Evolutionary conservation across 306 rosid species (phyloP), one percentile per base, ranked within the genome.

Genomic region (Argentina anserina): DNA sequence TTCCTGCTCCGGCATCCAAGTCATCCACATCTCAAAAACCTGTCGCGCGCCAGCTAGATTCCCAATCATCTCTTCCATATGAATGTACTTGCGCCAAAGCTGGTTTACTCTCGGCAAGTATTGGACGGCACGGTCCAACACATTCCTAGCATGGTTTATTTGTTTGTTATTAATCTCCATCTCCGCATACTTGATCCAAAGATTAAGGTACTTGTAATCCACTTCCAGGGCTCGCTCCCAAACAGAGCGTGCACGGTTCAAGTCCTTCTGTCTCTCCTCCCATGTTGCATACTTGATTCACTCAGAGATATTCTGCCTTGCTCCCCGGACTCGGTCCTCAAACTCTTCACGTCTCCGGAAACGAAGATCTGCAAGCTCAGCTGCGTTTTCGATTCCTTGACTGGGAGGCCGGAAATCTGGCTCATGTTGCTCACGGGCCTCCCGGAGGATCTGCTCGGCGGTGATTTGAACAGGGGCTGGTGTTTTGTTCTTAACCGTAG

Each of bases 101-200:
- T 86, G 97, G 49, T 87, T 90, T 6, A 79, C 86, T 59, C 97
- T 75, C 0, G 97, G 97, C 49, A 91, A 79, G 8, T 80, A 87
- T 3, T 86, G 70, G 1, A 91, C 96, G 0, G 96, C 97, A 0
- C 97, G 84, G 72, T 91, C 90, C 97, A 90, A 89, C 7, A 92
- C 93, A 50, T 90, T 90, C 77, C 93, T 68, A 0, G 97, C 97
- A 68, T 84, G 91, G 73, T 89, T 81, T 9, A 86, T 78, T 72
- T 84, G 81, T 70, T 85, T 80, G 81, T 89, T 91, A 81, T 83
- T 86, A 90, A 91, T 91, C 87, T 91, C 97, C 5, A 84, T 86
- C 82, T 91, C 97, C 0, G 96, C 93, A 31, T 91, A 89, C 76
- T 91, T 86, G 58, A 91, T 87, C 96, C 97, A 91, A 1, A 89